Base-by-base conservation (phyloP, 164 flowering plant genomes). In the Euptelea pleiosperma region DNA sequence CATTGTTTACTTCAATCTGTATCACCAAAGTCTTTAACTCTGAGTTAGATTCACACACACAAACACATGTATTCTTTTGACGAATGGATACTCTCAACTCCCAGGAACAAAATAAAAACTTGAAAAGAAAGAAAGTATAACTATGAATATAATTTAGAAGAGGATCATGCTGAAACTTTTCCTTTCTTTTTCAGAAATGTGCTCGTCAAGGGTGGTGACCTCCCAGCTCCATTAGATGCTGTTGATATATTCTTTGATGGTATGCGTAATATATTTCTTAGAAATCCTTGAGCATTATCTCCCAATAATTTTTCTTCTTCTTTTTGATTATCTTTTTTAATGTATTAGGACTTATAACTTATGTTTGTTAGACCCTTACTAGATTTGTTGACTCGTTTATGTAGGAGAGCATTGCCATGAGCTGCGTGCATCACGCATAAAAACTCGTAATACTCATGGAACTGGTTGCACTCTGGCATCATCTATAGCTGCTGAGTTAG, bases 401-500 rank as follows among this genome's bases (percentile, higher is more conserved):
- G 54, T 61, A 93, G 96, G 96, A 46, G 58, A 76, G 54, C 61
- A 75, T 25, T 79, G 77, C 61, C 73, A 73, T 71, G 97, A 88
- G 73, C 72, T 93, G 44, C 74, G 71, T n/a, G 79, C 81, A 34
- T 21, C 86, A 25, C 95, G 99, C 35, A 54, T 93, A 65, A 70
- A 62, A 61, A 86, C 96, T 54, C 73, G 72, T 8, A 93, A 90
- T 61, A 90, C 95, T 56, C 97, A 93, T 73, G 99, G 99, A 64
- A 93, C 97, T 64, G 99, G 99, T 58, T 93, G 99, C 68, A 93
- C 81, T 62, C 70, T 93, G 76, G 99, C 97, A 21, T 90, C 99
- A 46, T 78, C 86, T 51, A 88, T 93, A 55, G 97, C 99, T 37
- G 94, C 97, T 56, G 99, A 91, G 71, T 71, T 93, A 42, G 99